Base-by-base conservation (phyloP, 805 yeast species). In the Wickerhamiella siamensis region DNA sequence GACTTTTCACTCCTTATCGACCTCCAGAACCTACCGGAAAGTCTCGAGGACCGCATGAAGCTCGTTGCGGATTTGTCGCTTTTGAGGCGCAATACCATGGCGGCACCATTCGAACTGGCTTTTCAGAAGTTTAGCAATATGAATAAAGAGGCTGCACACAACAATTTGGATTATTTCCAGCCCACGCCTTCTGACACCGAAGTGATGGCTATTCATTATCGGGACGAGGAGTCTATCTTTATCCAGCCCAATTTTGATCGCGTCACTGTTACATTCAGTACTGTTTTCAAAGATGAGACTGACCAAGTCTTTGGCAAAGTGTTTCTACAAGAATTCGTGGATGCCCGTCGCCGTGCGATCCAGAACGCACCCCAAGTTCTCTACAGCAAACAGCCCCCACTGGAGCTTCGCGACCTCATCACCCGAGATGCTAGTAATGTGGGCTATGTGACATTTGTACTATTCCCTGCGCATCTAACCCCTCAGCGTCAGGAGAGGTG, bases 341-440 rank as follows among this genome's bases (percentile, higher is more conserved):
- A 87, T 60, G 95, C 97, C 9, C 77, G 99, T 63, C 82, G 82
- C 58, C 74, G 95, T 61, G 81, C 94, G 4, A 88, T 91, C 46
- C 98, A 91, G 64, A 87, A 91, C 39, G 96, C 97, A 1, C 99
- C 99, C 15, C 99, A 91, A 67, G 99, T 91, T 41, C 72, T 91
- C 53, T 87, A 81, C 56, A 79, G 94, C 4, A 72, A 70, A 48
- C 95, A 83, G 52, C 83, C 96, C n/a, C 99, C 99, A 6, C 69
- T 84, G 55, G 99, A 91, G 59, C 70, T 82, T 43, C 69, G 75
- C 44, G 60, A 63, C 58, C 63, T 12, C 60, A 27, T 21, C 36
- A 59, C 17, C 42, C 57, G 20, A 55, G 52, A 20, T 62, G 61
- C 17, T 53, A 63, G 6, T 10, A 73, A 69, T 22, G 60, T 69